Evolutionary conservation across 208 protist genomes (phyloP).

Genomic region (Tritrichomonas foetus): DNA sequence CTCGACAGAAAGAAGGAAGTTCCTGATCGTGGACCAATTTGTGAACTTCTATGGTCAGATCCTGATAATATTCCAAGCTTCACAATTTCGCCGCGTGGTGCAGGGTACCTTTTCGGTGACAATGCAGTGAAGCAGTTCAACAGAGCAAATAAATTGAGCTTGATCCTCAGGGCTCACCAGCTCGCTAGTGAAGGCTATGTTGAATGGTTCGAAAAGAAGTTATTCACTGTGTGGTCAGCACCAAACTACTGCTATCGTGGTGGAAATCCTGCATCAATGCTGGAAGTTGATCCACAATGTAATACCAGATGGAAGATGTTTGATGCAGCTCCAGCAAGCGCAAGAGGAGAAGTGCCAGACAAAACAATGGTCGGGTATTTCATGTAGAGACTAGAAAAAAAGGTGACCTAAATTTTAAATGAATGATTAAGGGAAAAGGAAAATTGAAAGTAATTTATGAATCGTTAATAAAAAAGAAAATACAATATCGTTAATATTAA

Average conservation of each 20-base stretch:
- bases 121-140: conserved; percentile 88
- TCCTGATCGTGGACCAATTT: conserved; percentile 95
- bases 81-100: conserved; percentile 90
- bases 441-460: too few relatives aligned
- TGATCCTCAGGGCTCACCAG: conserved; percentile 70
- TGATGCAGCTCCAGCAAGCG: conserved; percentile 86
- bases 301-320: conserved; percentile 81
- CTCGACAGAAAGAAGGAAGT: conserved; percentile 81
- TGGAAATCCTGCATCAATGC: conserved; percentile 60
- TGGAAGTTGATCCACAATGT: conserved; percentile 83
- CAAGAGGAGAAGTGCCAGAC: conserved; percentile 51
- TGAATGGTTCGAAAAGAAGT: conserved; percentile 62
- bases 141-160: conserved; percentile 76
- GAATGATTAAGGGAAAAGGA: too few relatives aligned
- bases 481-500: too few relatives aligned
- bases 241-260: conserved; percentile 66
- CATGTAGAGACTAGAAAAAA: not conserved
- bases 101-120: conserved; percentile 97
- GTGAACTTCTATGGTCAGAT: conserved; percentile 93
- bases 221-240: conserved; percentile 65
- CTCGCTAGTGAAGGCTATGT: conserved; percentile 66
- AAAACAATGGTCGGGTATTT: not conserved
- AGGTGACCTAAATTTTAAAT: too few relatives aligned
- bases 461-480: too few relatives aligned
- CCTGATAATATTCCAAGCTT: conserved; percentile 87